Percentiles rank a stretch among this genome's conserved stretches.
Conservation (phyloP, 768 basidiomycete species). For the Agaricus subrufescens region DNA sequence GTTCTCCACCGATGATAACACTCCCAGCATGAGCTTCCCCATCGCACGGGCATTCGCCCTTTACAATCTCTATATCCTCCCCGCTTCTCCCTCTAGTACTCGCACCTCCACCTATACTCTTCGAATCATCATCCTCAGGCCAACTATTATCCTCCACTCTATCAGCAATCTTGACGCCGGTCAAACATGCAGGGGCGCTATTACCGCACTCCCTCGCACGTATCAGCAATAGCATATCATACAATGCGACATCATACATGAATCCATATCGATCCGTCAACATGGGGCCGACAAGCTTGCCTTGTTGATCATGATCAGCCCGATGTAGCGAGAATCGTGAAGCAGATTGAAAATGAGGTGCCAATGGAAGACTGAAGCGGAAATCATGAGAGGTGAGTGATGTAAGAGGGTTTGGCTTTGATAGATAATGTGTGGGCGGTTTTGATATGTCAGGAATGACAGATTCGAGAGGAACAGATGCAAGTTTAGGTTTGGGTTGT, state of each 20-base stretch:
- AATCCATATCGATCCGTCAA: conserved; percentile 89
- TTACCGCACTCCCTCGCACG: conserved; percentile 69
- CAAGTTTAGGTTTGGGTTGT: conserved; percentile 21
- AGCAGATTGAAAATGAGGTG: conserved; percentile 47
- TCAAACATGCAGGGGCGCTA: conserved; percentile 79
- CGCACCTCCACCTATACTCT: conserved; percentile 20
- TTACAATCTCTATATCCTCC: conserved; percentile 40
- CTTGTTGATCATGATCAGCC: conserved; percentile 32
- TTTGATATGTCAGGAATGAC: conserved; percentile 79
- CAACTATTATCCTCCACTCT: conserved; percentile 75
- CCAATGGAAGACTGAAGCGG: conserved; percentile 34
- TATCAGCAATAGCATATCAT: conserved; percentile 73
- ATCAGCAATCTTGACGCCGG: conserved; percentile 85
- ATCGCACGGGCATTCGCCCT: conserved; percentile 40
- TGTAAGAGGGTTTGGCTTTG: conserved; percentile 53
- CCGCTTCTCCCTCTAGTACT: conserved; percentile 13
- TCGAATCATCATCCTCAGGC: conserved; percentile 57
- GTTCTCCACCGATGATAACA: conserved; percentile 9
- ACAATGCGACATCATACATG: conserved; percentile 80
- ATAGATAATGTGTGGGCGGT: conserved; percentile 82
- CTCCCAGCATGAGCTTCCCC: conserved; percentile 24
- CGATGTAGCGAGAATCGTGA: conserved; percentile 32
- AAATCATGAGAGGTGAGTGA: conserved; percentile 73
- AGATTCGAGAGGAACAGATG: conserved; percentile 69
- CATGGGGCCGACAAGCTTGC: conserved; percentile 35